A percentile compares a stretch with the other conserved stretches of the same genome.
phyloP scores from a whole-genome alignment of 306 rosid genomes.

The Begonia peltatifolia region DNA sequence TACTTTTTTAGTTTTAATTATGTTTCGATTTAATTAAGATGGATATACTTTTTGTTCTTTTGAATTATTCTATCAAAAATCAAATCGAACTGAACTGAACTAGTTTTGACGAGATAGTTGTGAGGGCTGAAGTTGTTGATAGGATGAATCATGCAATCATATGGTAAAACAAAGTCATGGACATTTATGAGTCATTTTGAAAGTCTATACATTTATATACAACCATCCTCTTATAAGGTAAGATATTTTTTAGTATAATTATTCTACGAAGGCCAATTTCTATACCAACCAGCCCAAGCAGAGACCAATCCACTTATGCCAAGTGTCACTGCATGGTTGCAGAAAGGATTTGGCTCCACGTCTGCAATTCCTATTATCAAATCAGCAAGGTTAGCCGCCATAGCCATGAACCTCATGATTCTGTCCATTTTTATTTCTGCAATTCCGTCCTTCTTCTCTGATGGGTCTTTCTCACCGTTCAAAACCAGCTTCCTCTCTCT shows the following conservation, averaged over 20 bases:
- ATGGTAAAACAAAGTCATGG: too few species aligned
- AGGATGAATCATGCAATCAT: too few species aligned
- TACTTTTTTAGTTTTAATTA: too few species aligned
- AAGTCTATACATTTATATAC: not conserved
- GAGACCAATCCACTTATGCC: slow-evolving; percentile 94
- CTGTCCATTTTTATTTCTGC: slow-evolving; percentile 61
- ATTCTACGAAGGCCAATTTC: slow-evolving; percentile 75
- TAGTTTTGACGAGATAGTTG: too few species aligned
- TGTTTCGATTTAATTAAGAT: too few species aligned
- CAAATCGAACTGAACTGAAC: too few species aligned
- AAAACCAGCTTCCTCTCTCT: slow-evolving; percentile 33
- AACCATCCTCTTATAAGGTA: not conserved
- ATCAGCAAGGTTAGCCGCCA: slow-evolving; percentile 88
- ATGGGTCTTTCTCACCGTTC: slow-evolving; percentile 6
- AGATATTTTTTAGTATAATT: not conserved
- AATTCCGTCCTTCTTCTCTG: slow-evolving; percentile 17
- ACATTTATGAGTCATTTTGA: too few species aligned
- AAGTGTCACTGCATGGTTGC: slow-evolving; percentile 67
- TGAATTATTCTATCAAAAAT: too few species aligned
- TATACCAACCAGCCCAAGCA: slow-evolving; percentile 99
- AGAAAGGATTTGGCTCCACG: slow-evolving; percentile 81
- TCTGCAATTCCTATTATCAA: slow-evolving; percentile 75
- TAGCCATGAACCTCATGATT: slow-evolving; percentile 74
- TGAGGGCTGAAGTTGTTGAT: too few species aligned
- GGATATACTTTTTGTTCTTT: too few species aligned